These are phyloP conservation scores for Ophiostoma tasmaniense DNA, from an alignment of 2,329 filamentous ascomycete genomes.

Conservation along the genomic window DNA sequence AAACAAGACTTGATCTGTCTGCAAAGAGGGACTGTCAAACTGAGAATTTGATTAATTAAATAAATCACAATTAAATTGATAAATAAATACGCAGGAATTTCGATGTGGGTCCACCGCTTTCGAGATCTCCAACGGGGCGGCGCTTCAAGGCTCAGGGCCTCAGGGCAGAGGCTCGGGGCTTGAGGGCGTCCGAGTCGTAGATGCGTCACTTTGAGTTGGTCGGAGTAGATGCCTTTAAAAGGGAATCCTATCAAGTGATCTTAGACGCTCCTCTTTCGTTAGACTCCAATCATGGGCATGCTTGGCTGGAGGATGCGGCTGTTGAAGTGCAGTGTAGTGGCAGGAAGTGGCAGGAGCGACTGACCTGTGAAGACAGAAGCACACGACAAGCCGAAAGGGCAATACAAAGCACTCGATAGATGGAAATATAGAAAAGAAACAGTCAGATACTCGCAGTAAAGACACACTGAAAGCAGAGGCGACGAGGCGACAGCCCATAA, in stretches of 20 bases:
- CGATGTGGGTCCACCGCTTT: slow-evolving; percentile 4
- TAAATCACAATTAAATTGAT: too few species aligned
- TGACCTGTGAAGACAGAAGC: not conserved
- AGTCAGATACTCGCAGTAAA: not conserved
- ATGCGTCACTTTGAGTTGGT: not conserved
- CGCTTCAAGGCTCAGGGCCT: not conserved
- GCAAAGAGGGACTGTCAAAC: too few species aligned
- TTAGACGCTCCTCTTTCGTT: not conserved
- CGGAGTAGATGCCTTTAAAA: not conserved
- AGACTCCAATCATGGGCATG: not conserved
- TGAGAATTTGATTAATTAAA: too few species aligned
- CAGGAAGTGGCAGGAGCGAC: not conserved
- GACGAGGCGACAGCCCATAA: not conserved
- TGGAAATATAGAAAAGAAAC: too few species aligned
- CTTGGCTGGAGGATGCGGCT: not conserved
- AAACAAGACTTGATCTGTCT: too few species aligned
- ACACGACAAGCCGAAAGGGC: not conserved
- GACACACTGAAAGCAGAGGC: not conserved
- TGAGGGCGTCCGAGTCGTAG: not conserved
- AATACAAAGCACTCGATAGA: not conserved
- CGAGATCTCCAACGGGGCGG: slow-evolving; percentile 7
- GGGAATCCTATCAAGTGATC: too few species aligned
- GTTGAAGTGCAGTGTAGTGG: not conserved
- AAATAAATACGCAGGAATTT: slow-evolving; percentile 3
- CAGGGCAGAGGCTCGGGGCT: not conserved